phyloP scores from a whole-genome alignment of 2,329 filamentous ascomycete genomes.

The Ophiosphaerella narmari region DNA sequence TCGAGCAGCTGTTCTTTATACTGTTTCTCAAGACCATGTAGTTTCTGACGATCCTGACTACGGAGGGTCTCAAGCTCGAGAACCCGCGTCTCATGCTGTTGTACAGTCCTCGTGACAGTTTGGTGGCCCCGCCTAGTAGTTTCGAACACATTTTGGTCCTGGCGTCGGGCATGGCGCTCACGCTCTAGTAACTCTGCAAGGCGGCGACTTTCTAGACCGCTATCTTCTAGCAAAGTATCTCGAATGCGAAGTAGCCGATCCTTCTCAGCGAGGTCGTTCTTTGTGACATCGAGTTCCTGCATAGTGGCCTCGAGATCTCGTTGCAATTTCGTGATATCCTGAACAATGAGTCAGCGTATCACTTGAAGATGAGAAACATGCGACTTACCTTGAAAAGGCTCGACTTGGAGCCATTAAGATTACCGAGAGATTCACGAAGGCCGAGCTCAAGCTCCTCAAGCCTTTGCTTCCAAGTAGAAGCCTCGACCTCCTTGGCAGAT shows the following conservation, averaged over 20 bases:
- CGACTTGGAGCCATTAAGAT: constrained; percentile 82
- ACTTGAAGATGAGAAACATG: constrained; percentile 3
- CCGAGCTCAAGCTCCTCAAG: constrained; percentile 89
- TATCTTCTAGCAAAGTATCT: constrained; percentile 84
- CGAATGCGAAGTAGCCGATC: constrained; percentile 88
- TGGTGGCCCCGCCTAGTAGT: constrained; percentile 85
- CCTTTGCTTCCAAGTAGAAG: constrained; percentile 87
- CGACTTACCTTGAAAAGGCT: constrained; percentile 73
- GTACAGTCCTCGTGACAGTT: constrained; percentile 82
- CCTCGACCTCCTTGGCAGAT: constrained; percentile 83
- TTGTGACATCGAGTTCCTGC: constrained; percentile 78
- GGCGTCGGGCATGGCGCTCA: constrained; percentile 81
- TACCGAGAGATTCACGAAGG: constrained; percentile 82
- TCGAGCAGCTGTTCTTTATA: constrained; percentile 88
- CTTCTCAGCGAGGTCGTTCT: constrained; percentile 81
- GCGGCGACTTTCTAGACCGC: constrained; percentile 83
- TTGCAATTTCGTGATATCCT: constrained; percentile 86
- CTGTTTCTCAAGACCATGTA: constrained; percentile 74
- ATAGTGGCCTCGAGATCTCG: constrained; percentile 84
- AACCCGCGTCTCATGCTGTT: constrained; percentile 82
- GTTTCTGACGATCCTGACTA: constrained; percentile 75
- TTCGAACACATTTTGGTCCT: constrained; percentile 86
- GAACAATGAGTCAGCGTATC: constrained; percentile 20
- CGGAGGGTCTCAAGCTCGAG: constrained; percentile 83
- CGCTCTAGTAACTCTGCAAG: constrained; percentile 88